Percentiles rank a stretch among this genome's conserved stretches.
These are phyloP conservation scores for Tylopilus rubrobrunneus DNA, from an alignment of 768 basidiomycete species.

Conservation along the genomic window DNA sequence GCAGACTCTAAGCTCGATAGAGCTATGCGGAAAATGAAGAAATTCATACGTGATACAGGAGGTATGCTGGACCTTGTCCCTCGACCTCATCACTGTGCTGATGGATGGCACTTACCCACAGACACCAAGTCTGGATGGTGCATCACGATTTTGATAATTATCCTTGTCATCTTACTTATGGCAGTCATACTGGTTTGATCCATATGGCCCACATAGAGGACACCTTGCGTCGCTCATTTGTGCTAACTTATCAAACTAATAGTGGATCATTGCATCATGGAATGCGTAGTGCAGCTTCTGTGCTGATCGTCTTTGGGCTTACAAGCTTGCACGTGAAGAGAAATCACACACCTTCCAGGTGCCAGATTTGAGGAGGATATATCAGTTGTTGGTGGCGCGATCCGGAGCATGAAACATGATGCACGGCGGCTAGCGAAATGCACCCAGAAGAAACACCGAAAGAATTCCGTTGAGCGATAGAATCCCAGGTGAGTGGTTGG, in stretches of 20 bases:
- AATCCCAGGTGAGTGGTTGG: neutral
- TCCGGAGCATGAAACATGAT: neutral
- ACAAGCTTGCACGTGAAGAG: neutral
- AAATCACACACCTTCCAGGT: neutral
- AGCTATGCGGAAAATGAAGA: constrained; percentile 67
- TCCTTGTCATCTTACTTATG: constrained; percentile 72
- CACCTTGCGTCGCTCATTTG: constrained; percentile 7
- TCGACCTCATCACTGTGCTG: neutral
- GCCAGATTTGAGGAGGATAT: neutral
- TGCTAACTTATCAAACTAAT: constrained; percentile 17
- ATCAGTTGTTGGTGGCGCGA: neutral
- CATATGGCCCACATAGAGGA: neutral
- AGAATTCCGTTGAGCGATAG: neutral
- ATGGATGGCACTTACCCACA: constrained; percentile 20
- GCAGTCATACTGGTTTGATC: constrained; percentile 71
- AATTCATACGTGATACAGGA: constrained; percentile 84
- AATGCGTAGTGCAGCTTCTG: neutral
- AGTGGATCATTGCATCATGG: neutral
- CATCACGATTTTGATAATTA: constrained; percentile 76
- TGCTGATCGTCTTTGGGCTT: neutral
- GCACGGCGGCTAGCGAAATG: neutral
- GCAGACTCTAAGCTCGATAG: constrained; percentile 54
- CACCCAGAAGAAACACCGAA: neutral
- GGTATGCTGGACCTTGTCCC: constrained; percentile 31
- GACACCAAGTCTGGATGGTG: constrained; percentile 91